Evolutionary conservation across 2,329 filamentous ascomycete genomes (phyloP), one percentile per base, ranked within the genome.

Genomic region (Cercospora berteroae): DNA sequence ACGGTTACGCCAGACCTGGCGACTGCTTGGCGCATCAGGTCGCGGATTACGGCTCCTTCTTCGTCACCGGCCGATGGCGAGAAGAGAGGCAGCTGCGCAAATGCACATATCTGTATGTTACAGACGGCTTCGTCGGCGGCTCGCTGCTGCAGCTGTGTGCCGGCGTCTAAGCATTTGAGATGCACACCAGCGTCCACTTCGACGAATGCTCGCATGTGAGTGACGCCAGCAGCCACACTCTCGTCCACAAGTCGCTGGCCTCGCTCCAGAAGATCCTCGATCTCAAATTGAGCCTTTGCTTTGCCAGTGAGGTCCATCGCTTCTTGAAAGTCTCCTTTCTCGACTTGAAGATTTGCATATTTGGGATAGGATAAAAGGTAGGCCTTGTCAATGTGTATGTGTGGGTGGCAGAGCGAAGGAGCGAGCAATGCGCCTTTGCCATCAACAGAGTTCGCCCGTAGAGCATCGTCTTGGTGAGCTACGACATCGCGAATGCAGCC

Each of bases 331-430:
- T 86, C 83, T 50, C 90, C 90, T 3, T 81, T 80, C 57, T 82
- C 75, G 16, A 90, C 87, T 44, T 86, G 82, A 13, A 91, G 81
- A 71, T 90, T 84, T 1, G 83, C 79, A 77, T 88, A 90, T 73
- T 83, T 84, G 4, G 85, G 83, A 70, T 87, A 82, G 20, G 82
- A 86, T 9, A 89, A 80, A 29, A 89, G 78, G 71, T 86, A 89
- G 44, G 86, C 83, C 74, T 89, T 89, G 77, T 92, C 90, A 29
- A 92, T 82, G 74, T 92, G 90, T 60, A 92, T 86, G 71, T 92
- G 90, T 7, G 90, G 89, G 74, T 92, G 90, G 71, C 89, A 91
- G 3, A 92, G 82, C 8, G 84, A 83, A 3, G 88, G 87, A 20
- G 80, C 78, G 10, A 87, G 72, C 1, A 87, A 77, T 27, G 80